Evolutionary conservation across 192 early-diverging fungal species (phyloP).

Genomic region (Lunasporangiospora selenospora): DNA sequence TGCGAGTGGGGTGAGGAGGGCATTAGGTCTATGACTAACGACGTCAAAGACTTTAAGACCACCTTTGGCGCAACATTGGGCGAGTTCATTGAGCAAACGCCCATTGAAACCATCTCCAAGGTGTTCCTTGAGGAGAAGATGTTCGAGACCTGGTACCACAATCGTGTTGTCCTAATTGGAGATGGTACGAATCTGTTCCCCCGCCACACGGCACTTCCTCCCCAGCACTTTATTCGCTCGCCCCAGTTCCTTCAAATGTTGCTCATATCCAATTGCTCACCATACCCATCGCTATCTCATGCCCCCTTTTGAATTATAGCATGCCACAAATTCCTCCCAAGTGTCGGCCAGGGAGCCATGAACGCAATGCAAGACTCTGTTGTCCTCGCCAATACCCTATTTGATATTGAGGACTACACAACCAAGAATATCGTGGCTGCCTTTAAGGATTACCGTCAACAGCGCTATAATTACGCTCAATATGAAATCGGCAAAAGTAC

Average conservation of each 20-base stretch:
- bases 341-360: not conserved
- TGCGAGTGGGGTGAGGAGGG: not conserved
- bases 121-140: conserved; percentile 5
- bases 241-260: not conserved
- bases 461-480: not conserved
- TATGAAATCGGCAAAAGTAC: not conserved
- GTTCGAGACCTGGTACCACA: conserved; percentile 14
- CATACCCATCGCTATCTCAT: not conserved
- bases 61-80: conserved; percentile 16
- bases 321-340: too few species aligned
- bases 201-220: too few species aligned
- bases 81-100: not conserved
- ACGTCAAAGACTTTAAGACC: not conserved
- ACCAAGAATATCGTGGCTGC: not conserved
- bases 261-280: not conserved
- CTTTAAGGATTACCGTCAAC: not conserved
- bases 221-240: not conserved
- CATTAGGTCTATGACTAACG: not conserved
- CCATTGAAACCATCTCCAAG: not conserved
- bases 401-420: conserved; percentile 4
- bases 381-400: conserved; percentile 4
- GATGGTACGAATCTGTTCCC: conserved; percentile 4
- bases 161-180: conserved; percentile 5
- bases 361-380: conserved; percentile 8
- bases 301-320: not conserved